Evolutionary conservation across 31 red algal species (phyloP), one percentile per base, ranked within the genome.

Genomic region (Endocladia muricata): DNA sequence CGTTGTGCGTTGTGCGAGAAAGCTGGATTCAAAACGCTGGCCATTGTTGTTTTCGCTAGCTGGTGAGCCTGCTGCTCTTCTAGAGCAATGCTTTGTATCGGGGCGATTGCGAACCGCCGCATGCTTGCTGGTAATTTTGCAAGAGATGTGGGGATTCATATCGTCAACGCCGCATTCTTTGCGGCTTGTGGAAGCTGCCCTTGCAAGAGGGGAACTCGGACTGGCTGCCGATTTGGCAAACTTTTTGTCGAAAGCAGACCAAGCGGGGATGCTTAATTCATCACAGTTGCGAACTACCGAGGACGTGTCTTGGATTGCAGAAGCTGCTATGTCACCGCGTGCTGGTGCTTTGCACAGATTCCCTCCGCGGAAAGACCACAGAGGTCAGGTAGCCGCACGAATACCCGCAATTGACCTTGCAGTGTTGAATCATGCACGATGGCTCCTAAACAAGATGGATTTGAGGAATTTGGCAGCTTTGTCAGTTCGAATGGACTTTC

Each of bases 61-160:
- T n/a, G 96, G 96, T 57, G 96, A 98, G 25, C 96, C 96, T 30
- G 83, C 88, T 13, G 83, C 91, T 3, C 68, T 98, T 3, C 84
- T 98, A n/a, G 96, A 98, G 60, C 88, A 91, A 55, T 98, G 96
- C 41, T 98, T 89, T 76, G 82, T 89, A 9, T 92, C 81, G 15
- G 84, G 89, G 37, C 74, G 96, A 42, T 70, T 98, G 29, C 69
- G 83, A 26, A 94, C 91, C 2, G 96, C 90, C 17, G 91, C 96
- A n/a, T 94, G 88, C 35, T 55, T 98, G 29, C 70, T 98, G 2
- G 83, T 94, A 19, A 91, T 98, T 77, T 60, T 98, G 30, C 96
- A 98, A 61, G 96, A 98, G 59, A 91, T 94, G 91, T 94, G 87
- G 86, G 96, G 92, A 2, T 88, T 92, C 55, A 81, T 81, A 61